Evolutionary conservation across 2,329 filamentous ascomycete genomes (phyloP), one percentile per base, ranked within the genome.

Genomic region (Alternaria conjuncta): DNA sequence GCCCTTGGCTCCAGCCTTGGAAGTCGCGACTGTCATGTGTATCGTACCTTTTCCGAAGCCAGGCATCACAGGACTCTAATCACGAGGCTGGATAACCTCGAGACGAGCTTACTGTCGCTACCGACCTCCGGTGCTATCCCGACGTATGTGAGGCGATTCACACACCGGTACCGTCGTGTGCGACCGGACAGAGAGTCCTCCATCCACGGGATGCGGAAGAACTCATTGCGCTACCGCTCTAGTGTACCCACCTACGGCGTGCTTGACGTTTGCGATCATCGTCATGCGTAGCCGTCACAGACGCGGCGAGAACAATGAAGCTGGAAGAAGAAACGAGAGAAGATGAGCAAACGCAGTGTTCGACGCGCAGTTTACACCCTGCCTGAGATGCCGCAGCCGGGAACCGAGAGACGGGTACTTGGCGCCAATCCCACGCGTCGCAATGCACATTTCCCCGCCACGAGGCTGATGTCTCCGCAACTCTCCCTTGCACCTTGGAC

Each of bases 341-440:
- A 53, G 46, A 46, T 30, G 41, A 18, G 25, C n/a, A 56, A 47
- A 32, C n/a, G 28, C 20, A 36, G 32, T 25, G 49, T 53, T 12
- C 2, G 49, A 53, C 8, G 30, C 49, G n/a, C 30, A 53, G 28
- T 23, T 32, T 10, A 28, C 25, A 45, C 15, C 28, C 32, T 43
- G 41, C 28, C 46, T 55, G 49, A 45, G 18, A 36, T 57, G 15
- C 25, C 30, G 21, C 53, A 61, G 59, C 58, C 54, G 55, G 50
- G 54, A 63, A 61, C 64, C 64, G 60, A 62, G 56, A 55, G 55
- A 62, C 67, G 54, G 67, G 64, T 58, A 64, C 69, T 74, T 71
- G 70, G 71, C 71, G 63, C 60, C 61, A 63, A 65, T 61, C 61
- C 60, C 57, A 56, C 53, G 53, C 45, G 54, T 54, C 57, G 53